phyloP scores from a whole-genome alignment of 495 filamentous ascomycete species.

The Emericellopsis terricola region DNA sequence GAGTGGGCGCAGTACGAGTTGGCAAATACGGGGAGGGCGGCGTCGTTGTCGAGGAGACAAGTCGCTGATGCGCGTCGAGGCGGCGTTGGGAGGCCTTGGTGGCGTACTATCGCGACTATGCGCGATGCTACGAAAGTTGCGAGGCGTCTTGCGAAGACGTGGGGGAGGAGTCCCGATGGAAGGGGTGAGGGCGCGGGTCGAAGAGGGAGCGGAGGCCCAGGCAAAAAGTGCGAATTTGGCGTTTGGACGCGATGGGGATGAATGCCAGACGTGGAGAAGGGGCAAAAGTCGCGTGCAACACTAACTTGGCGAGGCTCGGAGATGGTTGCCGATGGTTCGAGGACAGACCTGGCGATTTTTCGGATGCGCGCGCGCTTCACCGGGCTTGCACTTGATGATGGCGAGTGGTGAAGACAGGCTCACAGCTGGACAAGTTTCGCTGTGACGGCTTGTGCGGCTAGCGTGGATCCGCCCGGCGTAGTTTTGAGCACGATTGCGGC shows the following conservation, averaged over 20 bases:
- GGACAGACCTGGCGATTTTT: constrained; percentile 35
- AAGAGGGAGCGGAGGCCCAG: background rate
- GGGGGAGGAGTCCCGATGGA: no score
- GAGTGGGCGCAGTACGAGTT: no score
- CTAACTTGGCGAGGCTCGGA: constrained; percentile 20
- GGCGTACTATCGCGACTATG: no score
- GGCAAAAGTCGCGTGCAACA: constrained; percentile 22
- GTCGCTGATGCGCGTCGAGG: background rate
- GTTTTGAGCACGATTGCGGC: constrained; percentile 10
- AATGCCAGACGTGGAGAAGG: constrained; percentile 7
- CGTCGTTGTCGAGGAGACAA: background rate
- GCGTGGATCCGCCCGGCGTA: constrained; percentile 8
- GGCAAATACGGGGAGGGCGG: no score
- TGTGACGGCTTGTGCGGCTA: constrained; percentile 24
- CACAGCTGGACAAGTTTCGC: constrained; percentile 25
- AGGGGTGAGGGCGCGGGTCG: no score
- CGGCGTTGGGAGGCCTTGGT: background rate
- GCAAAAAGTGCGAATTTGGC: constrained; percentile 2
- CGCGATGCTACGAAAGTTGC: no score
- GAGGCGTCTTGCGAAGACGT: no score
- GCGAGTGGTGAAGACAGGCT: constrained; percentile 30
- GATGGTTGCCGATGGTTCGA: constrained; percentile 32
- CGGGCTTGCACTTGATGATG: constrained; percentile 25
- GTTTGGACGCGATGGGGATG: constrained; percentile 3
- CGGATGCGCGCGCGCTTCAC: constrained; percentile 29